Percentiles rank a stretch among this genome's conserved stretches.
phyloP scores from a whole-genome alignment of 2,329 filamentous ascomycete species.

The Teratosphaeria nubilosa region DNA sequence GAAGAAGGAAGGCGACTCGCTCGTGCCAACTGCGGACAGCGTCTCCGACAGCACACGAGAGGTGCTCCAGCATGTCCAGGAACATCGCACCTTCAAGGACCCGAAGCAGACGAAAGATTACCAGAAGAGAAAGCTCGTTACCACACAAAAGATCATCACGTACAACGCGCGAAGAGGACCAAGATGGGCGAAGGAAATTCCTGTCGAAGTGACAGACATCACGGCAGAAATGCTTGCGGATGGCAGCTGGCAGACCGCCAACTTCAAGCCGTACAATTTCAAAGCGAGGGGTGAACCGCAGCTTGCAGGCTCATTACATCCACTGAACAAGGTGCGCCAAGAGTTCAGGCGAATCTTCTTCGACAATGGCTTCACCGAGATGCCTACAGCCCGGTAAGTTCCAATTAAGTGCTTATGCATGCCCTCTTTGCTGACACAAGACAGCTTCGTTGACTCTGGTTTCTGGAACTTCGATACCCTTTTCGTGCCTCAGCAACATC shows the following conservation, averaged over 20 bases:
- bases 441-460: slow-evolving; percentile 77
- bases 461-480: slow-evolving; percentile 99
- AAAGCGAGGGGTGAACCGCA: slow-evolving; percentile 56
- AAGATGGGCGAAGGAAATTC: slow-evolving; percentile 80
- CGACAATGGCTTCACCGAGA: slow-evolving; percentile 97
- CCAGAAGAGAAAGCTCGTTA: slow-evolving; percentile 85
- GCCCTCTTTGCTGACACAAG: slow-evolving; percentile 3
- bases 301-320: slow-evolving; percentile 40
- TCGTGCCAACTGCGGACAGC: slow-evolving; percentile 51
- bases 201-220: slow-evolving; percentile 89
- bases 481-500: slow-evolving; percentile 95
- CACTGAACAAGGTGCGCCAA: slow-evolving; percentile 82
- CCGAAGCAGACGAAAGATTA: slow-evolving; percentile 69
- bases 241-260: slow-evolving; percentile 84
- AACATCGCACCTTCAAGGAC: slow-evolving; percentile 59
- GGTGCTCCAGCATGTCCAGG: slow-evolving; percentile 62
- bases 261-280: slow-evolving; percentile 79
- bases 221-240: slow-evolving; percentile 84
- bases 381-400: slow-evolving; percentile 70
- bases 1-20: slow-evolving; percentile 49
- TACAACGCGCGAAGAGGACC: slow-evolving; percentile 77
- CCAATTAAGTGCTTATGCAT: slow-evolving; percentile 37
- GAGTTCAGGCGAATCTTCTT: slow-evolving; percentile 99
- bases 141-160: slow-evolving; percentile 69
- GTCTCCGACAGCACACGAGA: slow-evolving; percentile 73